A percentile compares a stretch with the other conserved stretches of the same genome.
Evolutionary conservation across 176 grass and related monocot genomes (phyloP).

Genomic region (Oryza coarctata): DNA sequence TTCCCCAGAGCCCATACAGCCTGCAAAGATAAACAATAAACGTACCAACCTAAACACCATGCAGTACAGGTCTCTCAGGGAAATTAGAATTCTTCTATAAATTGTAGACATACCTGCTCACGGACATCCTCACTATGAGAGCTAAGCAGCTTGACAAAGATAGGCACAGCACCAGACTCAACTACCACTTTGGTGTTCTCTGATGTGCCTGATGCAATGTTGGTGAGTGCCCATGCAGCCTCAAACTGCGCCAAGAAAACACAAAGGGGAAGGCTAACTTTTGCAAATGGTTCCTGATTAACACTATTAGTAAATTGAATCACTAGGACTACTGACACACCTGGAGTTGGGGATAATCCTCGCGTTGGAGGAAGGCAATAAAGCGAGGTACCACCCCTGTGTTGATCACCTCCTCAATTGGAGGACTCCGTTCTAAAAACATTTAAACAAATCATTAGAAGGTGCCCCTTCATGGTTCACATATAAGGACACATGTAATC

Average conservation of each 20-base stretch:
- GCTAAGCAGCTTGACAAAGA: constrained; percentile 83
- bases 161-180: constrained; percentile 76
- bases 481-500: not conserved
- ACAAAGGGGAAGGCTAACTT: not conserved
- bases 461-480: not conserved
- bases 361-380: constrained; percentile 79
- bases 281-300: not conserved
- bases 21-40: constrained; percentile 39
- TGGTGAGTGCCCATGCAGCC: constrained; percentile 92
- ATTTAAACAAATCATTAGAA: constrained; percentile 17
- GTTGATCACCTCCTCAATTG: constrained; percentile 87
- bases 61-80: not conserved
- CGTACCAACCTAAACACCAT: not conserved
- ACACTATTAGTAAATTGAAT: not conserved
- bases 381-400: constrained; percentile 85
- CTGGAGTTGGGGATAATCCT: constrained; percentile 94
- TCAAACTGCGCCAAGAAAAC: constrained; percentile 69
- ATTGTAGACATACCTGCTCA: constrained; percentile 51
- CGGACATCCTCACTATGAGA: constrained; percentile 85
- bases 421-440: constrained; percentile 74
- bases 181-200: constrained; percentile 92
- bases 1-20: constrained; percentile 96
- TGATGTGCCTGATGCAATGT: constrained; percentile 91
- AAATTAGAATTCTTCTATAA: not conserved
- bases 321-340: constrained; percentile 25